Percentiles rank a stretch among this genome's conserved stretches.
Conservation (phyloP, 371 early-diverging fungal species). For the Mucor circinelloides region DNA sequence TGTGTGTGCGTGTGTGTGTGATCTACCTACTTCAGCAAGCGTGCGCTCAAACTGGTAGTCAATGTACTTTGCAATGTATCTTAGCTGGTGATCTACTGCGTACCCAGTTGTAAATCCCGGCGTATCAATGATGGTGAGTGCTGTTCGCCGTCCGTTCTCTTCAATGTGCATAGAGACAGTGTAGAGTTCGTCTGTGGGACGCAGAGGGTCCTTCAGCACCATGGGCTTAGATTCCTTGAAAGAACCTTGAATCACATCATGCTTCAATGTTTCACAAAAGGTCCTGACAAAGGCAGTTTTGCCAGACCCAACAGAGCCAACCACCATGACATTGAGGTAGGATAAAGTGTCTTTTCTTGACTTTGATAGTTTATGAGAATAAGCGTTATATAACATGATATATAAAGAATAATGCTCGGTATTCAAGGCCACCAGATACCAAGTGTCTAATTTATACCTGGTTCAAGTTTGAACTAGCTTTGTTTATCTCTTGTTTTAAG, state of each 20-base stretch:
- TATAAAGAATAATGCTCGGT: background rate
- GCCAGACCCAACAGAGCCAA: conserved; percentile 72
- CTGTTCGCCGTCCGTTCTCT: conserved; percentile 74
- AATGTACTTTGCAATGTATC: conserved; percentile 58
- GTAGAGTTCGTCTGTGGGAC: conserved; percentile 51
- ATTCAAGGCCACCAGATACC: background rate
- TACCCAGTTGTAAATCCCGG: conserved; percentile 65
- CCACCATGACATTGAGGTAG: conserved; percentile 68
- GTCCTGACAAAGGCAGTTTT: conserved; percentile 84
- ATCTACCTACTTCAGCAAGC: conserved; percentile 63
- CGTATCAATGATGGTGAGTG: conserved; percentile 82
- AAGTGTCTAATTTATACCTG: background rate
- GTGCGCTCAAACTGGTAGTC: conserved; percentile 77
- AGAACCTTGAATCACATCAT: conserved; percentile 33
- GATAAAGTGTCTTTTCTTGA: conserved; percentile 43
- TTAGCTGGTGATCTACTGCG: conserved; percentile 51
- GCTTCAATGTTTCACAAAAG: conserved; percentile 59
- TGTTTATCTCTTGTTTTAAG: background rate
- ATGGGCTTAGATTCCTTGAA: conserved; percentile 32
- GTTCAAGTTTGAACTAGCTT: conserved; percentile 1
- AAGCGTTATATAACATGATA: conserved; percentile 29
- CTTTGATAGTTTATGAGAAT: conserved; percentile 29
- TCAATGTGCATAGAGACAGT: conserved; percentile 68
- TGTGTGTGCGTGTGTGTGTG: background rate
- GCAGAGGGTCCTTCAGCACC: conserved; percentile 28